These are phyloP conservation scores for Trichophyton verrucosum DNA, from an alignment of 2,329 filamentous ascomycete genomes.

Conservation along the genomic window DNA sequence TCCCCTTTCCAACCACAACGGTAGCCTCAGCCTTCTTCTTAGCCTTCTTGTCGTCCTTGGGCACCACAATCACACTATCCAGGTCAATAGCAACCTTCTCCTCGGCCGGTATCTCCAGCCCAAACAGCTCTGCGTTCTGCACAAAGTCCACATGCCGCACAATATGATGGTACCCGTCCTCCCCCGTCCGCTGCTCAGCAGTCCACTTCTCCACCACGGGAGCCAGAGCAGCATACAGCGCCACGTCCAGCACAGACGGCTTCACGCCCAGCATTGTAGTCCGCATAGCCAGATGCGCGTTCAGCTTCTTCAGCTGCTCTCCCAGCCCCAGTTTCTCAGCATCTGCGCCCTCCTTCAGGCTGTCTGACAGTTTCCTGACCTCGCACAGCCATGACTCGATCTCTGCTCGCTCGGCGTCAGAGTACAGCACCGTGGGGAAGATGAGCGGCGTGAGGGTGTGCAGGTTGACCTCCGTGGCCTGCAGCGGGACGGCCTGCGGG, in stretches of 20 bases:
- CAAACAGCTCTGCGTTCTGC: conserved; percentile 67
- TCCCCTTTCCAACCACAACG: conserved; percentile 26
- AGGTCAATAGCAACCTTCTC: conserved; percentile 70
- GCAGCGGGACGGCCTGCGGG: conserved; percentile 27
- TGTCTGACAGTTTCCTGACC: conserved; percentile 54
- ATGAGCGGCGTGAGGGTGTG: conserved; percentile 46
- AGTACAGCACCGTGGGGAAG: conserved; percentile 58
- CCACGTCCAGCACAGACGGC: conserved; percentile 75
- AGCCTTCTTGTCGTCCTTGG: conserved; percentile 80
- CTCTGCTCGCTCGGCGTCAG: conserved; percentile 67
- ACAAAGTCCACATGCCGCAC: conserved; percentile 89
- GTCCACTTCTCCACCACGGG: conserved; percentile 68
- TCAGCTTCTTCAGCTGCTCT: conserved; percentile 64
- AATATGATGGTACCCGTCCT: conserved; percentile 80
- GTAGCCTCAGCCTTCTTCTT: conserved; percentile 57
- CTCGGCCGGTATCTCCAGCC: conserved; percentile 53
- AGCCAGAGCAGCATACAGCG: conserved; percentile 66
- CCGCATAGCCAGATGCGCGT: conserved; percentile 74
- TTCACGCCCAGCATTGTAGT: conserved; percentile 84
- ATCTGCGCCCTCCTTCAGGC: conserved; percentile 35
- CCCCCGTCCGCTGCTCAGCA: conserved; percentile 74
- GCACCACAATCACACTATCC: conserved; percentile 71
- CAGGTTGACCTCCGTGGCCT: conserved; percentile 33
- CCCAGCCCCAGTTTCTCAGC: conserved; percentile 42
- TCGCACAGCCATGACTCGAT: conserved; percentile 81